Base-by-base conservation (phyloP, 106 monocot species). In the Dioscorea alata region DNA sequence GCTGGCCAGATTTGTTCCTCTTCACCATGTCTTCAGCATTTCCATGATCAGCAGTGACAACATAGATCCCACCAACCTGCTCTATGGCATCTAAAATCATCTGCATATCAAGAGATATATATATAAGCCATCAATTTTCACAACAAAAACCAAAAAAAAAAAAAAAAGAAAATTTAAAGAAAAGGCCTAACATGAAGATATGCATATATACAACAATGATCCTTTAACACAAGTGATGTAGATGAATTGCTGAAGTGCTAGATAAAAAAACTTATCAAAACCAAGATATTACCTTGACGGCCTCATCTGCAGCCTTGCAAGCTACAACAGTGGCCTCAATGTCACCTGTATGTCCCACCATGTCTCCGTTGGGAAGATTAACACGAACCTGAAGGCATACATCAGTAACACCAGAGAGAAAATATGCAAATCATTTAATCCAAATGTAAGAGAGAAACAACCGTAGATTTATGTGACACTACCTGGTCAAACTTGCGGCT, bases 261-360 rank as follows among this genome's bases (percentile, higher is more conserved):
- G 28, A 28, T 28, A 28, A 28, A 28, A 28, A 3, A 28, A 28
- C 28, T 28, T 28, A 12, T 22, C 34, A 70, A 52, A 57, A 32
- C 21, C 21, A 61, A 24, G 63, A 69, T 80, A 61, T 4, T 74
- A 94, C 90, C 90, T 94, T 94, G 34, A 90, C 87, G 48, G 87
- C 90, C 61, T 83, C 76, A 71, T 94, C 94, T 65, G 85, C 90
- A 74, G 78, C 82, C 66, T 87, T 83, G 82, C 90, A 90, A 73
- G 77, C 90, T 42, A 90, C 87, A 24, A 83, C 67, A 24, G 94
- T 90, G 20, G 94, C 94, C 21, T 90, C 90, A 56, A 90, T 90
- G 28, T 94, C 94, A 66, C 94, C 94, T 4, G 94, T 94, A 68
- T 94, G 94, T 23, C 94, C 94, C 31, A 94, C 94, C 94, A 94